Percentiles rank a stretch among this genome's conserved stretches.
These are phyloP conservation scores for Magnaporthiopsis rhizophila DNA, from an alignment of 2,329 filamentous ascomycete genomes.

Conservation along the genomic window DNA sequence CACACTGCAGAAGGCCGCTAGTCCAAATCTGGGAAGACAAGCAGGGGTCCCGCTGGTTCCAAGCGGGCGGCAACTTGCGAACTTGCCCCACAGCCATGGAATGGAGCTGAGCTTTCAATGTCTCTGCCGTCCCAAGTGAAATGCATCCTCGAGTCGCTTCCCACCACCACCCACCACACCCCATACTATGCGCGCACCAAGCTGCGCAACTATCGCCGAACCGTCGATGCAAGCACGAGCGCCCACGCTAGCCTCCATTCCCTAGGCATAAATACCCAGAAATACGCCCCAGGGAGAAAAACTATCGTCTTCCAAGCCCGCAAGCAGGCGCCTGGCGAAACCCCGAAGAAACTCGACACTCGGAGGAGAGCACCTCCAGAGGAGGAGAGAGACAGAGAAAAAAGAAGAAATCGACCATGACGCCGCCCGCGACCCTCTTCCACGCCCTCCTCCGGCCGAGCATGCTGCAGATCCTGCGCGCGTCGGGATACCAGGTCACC, in stretches of 20 bases:
- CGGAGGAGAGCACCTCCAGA: background rate
- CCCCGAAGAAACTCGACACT: background rate
- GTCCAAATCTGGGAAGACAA: background rate
- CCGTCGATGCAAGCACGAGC: background rate
- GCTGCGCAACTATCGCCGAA: background rate
- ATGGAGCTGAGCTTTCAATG: background rate
- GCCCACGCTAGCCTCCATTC: background rate
- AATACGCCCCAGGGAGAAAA: background rate
- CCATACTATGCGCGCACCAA: background rate
- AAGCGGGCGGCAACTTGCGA: background rate
- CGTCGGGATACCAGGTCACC: constrained; percentile 80
- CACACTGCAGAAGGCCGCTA: background rate
- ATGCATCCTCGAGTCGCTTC: background rate
- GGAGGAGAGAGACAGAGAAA: too few species aligned
- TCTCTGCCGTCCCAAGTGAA: background rate
- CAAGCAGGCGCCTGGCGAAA: too few species aligned
- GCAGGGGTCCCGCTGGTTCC: too few species aligned
- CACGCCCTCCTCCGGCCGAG: constrained; percentile 79
- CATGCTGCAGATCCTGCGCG: constrained; percentile 84
- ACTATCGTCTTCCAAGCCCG: background rate
- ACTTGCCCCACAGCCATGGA: background rate
- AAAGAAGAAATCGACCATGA: constrained; percentile 25
- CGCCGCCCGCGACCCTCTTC: constrained; percentile 39
- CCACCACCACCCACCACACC: background rate
- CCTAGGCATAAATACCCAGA: background rate